Base-by-base conservation (phyloP, 768 basidiomycete species). In the Cantharellus anzutake region DNA sequence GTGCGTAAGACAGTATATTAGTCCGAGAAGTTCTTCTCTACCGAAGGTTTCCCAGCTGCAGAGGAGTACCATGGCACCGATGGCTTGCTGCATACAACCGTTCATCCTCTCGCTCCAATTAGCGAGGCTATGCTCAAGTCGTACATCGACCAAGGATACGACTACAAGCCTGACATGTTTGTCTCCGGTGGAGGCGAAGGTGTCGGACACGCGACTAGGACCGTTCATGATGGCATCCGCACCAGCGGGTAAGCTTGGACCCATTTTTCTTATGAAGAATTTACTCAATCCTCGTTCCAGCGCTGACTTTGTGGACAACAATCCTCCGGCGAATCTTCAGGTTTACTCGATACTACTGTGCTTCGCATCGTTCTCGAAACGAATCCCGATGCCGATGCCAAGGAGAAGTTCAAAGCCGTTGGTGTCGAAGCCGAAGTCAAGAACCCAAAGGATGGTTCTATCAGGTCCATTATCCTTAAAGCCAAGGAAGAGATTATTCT, bases 401-500 rank as follows among this genome's bases (percentile, higher is more conserved):
- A 11, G 14, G 7, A 11, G 14, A 11, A 11, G 11, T 37, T 37
- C 11, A 55, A 11, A 11, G 14, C 7, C 35, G 11, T 7, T 7
- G 52, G 14, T 55, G 35, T 37, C 11, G 52, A 7, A 7, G 52
- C 38, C 52, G 52, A 55, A 55, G 52, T 37, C 35, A 7, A 55
- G 11, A 55, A 7, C 44, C 11, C 44, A 48, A 29, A 48, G 11
- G 44, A 29, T 48, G 44, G 29, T 29, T 11, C 35, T 11, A 7
- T 55, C 11, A 52, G 41, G 3, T 7, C 38, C 14, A 55, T 55
- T 37, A 37, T 37, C 11, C 35, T 55, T 37, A 5, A 41, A 2
- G 62, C 59, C 1, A 34, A 38, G 42, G 50, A 59, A 29, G 65
- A 65, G 51, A 61, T 64, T 11, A 56, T 65, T 35, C 52, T 65